These are phyloP conservation scores for Rhodotorula glutinis DNA, from an alignment of 1,284 basidiomycete genomes.

Conservation along the genomic window DNA sequence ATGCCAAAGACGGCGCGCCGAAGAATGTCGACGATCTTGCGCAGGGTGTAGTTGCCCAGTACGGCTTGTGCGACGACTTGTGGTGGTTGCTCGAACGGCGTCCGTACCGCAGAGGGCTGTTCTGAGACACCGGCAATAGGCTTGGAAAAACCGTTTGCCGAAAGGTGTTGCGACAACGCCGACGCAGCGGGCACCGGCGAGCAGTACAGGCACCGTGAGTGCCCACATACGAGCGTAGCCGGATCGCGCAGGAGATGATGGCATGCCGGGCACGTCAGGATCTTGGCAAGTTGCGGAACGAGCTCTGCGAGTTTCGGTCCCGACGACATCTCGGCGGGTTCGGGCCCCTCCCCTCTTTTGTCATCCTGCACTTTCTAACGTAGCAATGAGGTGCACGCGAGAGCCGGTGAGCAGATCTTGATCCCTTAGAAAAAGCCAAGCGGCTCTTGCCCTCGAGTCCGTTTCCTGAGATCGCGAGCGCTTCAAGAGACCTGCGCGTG, in stretches of 20 bases:
- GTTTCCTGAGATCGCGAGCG: too few species aligned
- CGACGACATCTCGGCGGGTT: too few species aligned
- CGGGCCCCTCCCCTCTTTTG: too few species aligned
- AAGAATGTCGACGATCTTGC: conserved; percentile 34
- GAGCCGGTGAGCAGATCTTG: too few species aligned
- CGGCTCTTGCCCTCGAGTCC: too few species aligned
- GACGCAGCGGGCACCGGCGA: neutral
- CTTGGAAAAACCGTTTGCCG: conserved; percentile 2
- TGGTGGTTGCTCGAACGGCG: too few species aligned
- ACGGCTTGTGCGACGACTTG: conserved; percentile 9
- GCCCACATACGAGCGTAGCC: conserved; percentile 59
- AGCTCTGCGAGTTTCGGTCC: conserved; percentile 23
- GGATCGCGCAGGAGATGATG: conserved; percentile 51
- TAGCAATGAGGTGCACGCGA: too few species aligned
- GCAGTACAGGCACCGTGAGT: conserved; percentile 54
- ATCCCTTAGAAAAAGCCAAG: too few species aligned
- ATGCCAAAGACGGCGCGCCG: conserved; percentile 14
- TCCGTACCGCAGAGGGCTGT: too few species aligned
- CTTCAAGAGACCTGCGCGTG: too few species aligned
- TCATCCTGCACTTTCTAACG: too few species aligned
- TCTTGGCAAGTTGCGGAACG: conserved; percentile 39
- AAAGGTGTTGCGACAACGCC: neutral
- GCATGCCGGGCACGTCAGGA: conserved; percentile 54
- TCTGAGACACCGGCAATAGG: neutral
- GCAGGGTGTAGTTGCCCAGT: conserved; percentile 34